These are phyloP conservation scores for Crucihimalaya himalaica DNA, from an alignment of 345 rosid genomes.

Conservation along the genomic window DNA sequence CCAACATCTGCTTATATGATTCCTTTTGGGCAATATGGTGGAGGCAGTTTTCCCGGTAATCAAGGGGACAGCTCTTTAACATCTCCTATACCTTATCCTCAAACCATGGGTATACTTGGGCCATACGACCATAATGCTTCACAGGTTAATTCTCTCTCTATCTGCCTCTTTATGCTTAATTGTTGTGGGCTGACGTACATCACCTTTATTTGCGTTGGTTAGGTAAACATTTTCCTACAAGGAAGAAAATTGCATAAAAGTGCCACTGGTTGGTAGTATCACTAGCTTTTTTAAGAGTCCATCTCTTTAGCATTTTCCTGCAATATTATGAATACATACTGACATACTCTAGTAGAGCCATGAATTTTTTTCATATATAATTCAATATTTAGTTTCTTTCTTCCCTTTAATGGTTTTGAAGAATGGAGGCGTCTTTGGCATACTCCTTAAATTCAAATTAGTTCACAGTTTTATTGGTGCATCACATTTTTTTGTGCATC, in stretches of 20 bases:
- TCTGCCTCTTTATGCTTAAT: neutral
- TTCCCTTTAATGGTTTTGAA: neutral
- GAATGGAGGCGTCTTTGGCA: slow-evolving; percentile 4
- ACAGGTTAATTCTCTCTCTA: slow-evolving; percentile 49
- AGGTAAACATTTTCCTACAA: neutral
- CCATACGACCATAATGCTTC: slow-evolving; percentile 61
- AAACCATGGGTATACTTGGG: slow-evolving; percentile 71
- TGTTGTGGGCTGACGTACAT: neutral
- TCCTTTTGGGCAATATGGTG: slow-evolving; percentile 59
- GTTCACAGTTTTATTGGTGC: neutral
- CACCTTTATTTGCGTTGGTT: neutral
- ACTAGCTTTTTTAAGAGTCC: neutral
- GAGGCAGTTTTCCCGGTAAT: slow-evolving; percentile 44
- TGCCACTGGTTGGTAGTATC: neutral
- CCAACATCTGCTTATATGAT: slow-evolving; percentile 57
- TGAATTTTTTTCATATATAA: neutral
- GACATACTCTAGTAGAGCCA: neutral
- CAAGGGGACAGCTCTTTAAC: slow-evolving; percentile 46
- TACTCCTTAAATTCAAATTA: neutral
- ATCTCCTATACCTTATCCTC: slow-evolving; percentile 57
- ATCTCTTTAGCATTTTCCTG: neutral
- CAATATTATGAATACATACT: neutral
- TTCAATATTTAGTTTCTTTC: neutral
- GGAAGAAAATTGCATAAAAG: neutral
- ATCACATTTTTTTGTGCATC: neutral